Percentiles rank a stretch among this genome's conserved stretches.
Conservation (phyloP, 2,329 filamentous ascomycete genomes). For the Alternaria solani region DNA sequence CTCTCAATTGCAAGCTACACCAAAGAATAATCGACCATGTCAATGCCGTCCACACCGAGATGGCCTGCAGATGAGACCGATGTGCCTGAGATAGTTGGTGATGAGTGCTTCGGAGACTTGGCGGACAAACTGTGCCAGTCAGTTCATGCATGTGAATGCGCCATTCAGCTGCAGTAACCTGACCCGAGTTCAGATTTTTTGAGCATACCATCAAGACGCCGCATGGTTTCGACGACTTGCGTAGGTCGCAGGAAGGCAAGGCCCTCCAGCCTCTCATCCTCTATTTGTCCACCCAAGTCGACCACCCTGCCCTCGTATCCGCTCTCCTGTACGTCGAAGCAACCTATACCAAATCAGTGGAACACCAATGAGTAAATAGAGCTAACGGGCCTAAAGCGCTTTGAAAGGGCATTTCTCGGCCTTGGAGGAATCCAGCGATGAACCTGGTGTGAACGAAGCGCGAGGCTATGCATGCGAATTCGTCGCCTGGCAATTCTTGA, state of each 20-base stretch:
- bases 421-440: constrained; percentile 63
- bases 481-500: constrained; percentile 80
- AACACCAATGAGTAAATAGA: background rate
- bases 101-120: constrained; percentile 69
- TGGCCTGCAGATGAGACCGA: constrained; percentile 44
- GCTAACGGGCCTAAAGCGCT: constrained; percentile 60
- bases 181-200: constrained; percentile 45
- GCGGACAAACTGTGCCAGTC: constrained; percentile 70
- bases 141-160: constrained; percentile 19
- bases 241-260: constrained; percentile 68
- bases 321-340: constrained; percentile 70
- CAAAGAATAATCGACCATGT: constrained; percentile 29
- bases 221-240: constrained; percentile 76
- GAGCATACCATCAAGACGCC: constrained; percentile 69
- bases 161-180: constrained; percentile 18
- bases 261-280: constrained; percentile 68
- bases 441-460: constrained; percentile 71
- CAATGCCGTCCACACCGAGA: constrained; percentile 37
- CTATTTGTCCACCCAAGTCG: constrained; percentile 69
- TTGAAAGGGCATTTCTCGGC: constrained; percentile 77
- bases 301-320: constrained; percentile 75
- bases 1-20: constrained; percentile 9
- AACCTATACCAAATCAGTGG: background rate
- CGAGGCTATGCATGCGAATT: constrained; percentile 80
- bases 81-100: constrained; percentile 65